Evolutionary conservation across 768 basidiomycete species (phyloP).

Genomic region (Boletus speciosus): DNA sequence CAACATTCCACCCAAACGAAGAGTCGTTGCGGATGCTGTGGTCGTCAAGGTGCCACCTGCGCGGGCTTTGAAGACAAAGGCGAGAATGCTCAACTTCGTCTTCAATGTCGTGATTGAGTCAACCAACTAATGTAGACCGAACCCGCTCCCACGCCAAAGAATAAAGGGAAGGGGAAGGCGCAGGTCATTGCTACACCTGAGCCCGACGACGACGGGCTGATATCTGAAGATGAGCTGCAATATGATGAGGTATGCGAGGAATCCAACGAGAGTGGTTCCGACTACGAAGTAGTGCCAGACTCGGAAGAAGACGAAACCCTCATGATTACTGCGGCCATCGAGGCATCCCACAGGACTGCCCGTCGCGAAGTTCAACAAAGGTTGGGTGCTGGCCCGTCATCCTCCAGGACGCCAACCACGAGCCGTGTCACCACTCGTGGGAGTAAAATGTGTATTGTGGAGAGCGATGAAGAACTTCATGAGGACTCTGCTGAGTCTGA

Average conservation of each 20-base stretch:
- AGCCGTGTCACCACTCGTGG: slow-evolving; percentile 40
- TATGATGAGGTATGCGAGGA: slow-evolving; percentile 45
- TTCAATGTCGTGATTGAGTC: slow-evolving; percentile 15
- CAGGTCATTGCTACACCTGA: slow-evolving; percentile 27
- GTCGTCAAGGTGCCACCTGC: slow-evolving; percentile 16
- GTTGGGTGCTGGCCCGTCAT: slow-evolving; percentile 31
- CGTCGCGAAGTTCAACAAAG: slow-evolving; percentile 27
- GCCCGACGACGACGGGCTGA: slow-evolving; percentile 26
- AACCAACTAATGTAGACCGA: slow-evolving; percentile 10
- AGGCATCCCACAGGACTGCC: slow-evolving; percentile 46
- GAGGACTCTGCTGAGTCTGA: slow-evolving; percentile 1
- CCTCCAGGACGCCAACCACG: slow-evolving; percentile 39
- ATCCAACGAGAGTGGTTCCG: slow-evolving; percentile 54
- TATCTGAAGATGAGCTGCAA: slow-evolving; percentile 38
- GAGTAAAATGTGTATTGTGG: slow-evolving; percentile 4
- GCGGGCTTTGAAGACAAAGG: slow-evolving; percentile 23
- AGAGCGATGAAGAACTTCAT: slow-evolving; percentile 14
- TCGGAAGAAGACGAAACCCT: slow-evolving; percentile 38
- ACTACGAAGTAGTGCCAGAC: slow-evolving; percentile 45
- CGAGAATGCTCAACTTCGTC: slow-evolving; percentile 10
- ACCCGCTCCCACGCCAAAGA: slow-evolving; percentile 1
- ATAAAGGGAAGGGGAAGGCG: slow-evolving; percentile 27
- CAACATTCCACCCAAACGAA: slow-evolving; percentile 29
- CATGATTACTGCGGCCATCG: slow-evolving; percentile 57
- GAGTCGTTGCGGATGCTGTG: slow-evolving; percentile 30